Base-by-base conservation (phyloP, 2,329 filamentous ascomycete genomes). In the Pseudocercospora pini-densiflorae region DNA sequence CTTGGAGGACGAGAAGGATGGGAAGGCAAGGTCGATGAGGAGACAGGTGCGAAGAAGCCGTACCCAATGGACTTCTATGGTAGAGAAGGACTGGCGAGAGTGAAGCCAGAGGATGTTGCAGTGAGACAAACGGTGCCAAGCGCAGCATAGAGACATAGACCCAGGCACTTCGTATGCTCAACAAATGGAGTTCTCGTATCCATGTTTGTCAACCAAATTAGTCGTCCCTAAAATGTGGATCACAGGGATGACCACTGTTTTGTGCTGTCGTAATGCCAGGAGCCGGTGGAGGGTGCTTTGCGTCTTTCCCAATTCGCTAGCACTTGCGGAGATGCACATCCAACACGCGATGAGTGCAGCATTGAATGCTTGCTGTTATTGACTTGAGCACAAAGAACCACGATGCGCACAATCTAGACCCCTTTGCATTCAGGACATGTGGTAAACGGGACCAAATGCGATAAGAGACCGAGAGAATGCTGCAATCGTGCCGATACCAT, bases 31-130 rank as follows among this genome's bases (percentile, higher is more conserved):
- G 73, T 64, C 14, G 62, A 64, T 49, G 68, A 43, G 49, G 73
- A 62, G 61, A 69, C 59, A 71, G 73, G 66, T 45, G 69, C 62
- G 43, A 67, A 68, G 31, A 54, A 60, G 40, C 64, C 68, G 14
- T 99, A 99, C 81, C 94, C 94, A 0, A 99, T 99, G 95, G 94
- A 99, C 79, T 99, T 97, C 77, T 99, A 99, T 80, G 94, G 90
- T 0, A 94, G 91, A 77, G 92, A 97, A 54, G 95, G 95, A 0
- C 77, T 99, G 62, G 95, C 94, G 1, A 88, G 95, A 77, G 94
- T 91, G 33, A 93, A 76, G 68, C 68, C 68, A 23, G 75, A 78
- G 47, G 75, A 78, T 61, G 64, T 74, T n/a, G 62, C 67, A 21
- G 58, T 66, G 33, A 68, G 51, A 58, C 61, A 62, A 54, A 29